A percentile compares a stretch with the other conserved stretches of the same genome.
Evolutionary conservation across 1,284 basidiomycete species (phyloP).

Genomic region (Cryptococcus sp.): DNA sequence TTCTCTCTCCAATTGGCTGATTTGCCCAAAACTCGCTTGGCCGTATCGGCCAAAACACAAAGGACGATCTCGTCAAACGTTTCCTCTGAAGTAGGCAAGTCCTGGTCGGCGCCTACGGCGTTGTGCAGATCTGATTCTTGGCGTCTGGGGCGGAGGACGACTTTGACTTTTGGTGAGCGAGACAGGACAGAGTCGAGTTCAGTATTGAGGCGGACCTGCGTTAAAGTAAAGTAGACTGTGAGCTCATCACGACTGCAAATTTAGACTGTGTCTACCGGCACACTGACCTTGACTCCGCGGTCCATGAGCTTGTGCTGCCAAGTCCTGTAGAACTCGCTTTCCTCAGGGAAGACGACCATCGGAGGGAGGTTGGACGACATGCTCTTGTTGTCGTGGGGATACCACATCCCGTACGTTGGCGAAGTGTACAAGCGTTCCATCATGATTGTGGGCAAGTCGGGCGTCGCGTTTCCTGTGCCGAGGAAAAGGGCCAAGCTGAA

Average conservation of each 20-base stretch:
- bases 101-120: constrained; percentile 42
- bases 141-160: constrained; percentile 40
- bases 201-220: constrained; percentile 50
- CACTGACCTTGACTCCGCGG: constrained; percentile 47
- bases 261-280: too few relatives aligned
- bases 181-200: constrained; percentile 45
- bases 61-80: constrained; percentile 66
- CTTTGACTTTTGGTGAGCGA: constrained; percentile 43
- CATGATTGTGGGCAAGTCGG: constrained; percentile 52
- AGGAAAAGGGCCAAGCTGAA: constrained; percentile 53
- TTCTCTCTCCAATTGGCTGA: constrained; percentile 62
- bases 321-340: constrained; percentile 49
- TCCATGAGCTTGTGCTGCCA: constrained; percentile 50
- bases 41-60: constrained; percentile 62
- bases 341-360: constrained; percentile 55
- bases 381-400: constrained; percentile 48
- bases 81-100: constrained; percentile 52
- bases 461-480: constrained; percentile 54
- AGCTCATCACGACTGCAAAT: too few relatives aligned
- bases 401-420: constrained; percentile 56
- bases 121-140: constrained; percentile 49
- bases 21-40: constrained; percentile 60
- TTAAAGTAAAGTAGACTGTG: not conserved
- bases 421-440: constrained; percentile 55
- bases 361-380: constrained; percentile 53